Base-by-base conservation (phyloP, 306 rosid species). In the Fragaria iinumae region DNA sequence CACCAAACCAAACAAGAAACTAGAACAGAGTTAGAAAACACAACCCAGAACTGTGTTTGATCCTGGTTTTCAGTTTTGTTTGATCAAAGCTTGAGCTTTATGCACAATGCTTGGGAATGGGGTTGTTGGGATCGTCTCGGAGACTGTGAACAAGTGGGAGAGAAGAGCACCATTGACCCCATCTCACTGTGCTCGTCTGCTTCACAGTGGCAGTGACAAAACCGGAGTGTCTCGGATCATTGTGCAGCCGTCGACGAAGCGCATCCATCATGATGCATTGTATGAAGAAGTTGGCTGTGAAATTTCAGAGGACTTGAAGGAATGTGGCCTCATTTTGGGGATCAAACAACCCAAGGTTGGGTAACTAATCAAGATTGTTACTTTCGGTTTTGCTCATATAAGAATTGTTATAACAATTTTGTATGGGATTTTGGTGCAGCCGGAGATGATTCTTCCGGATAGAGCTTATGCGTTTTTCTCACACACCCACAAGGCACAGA, bases 381-480 rank as follows among this genome's bases (percentile, higher is more conserved):
- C 2, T 25, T 62, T 60, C 12, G 39, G 20, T 12, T 9, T 13
- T 27, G 39, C 20, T 11, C 1, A 29, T 4, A 4, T 65, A 36
- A 4, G 12, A 65, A 0, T 34, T 16, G 41, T 4, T 25, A n/a
- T 5, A 5, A 5, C 4, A 62, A 62, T 25, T 29, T 55, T 55
- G 62, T 20, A 9, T 55, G 62, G 11, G 39, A 38, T 70, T 73
- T 71, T 78, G 60, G 5, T 81, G 87, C 91, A 95, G 98, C 66
- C 89, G 68, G 97, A 90, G 83, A 90, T 84, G 89, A 82, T 95
- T 88, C 87, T 95, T 72, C 97, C 97, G 4, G 91, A 90, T 63
- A 95, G 96, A 89, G 93, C 97, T 25, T 95, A 92, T 73, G 92
- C 93, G 13, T 90, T 92, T 83, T 95, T 95, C 87, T 95, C 98